phyloP scores from a whole-genome alignment of 805 yeast genomes.

The Scheffersomyces amazonensis region DNA sequence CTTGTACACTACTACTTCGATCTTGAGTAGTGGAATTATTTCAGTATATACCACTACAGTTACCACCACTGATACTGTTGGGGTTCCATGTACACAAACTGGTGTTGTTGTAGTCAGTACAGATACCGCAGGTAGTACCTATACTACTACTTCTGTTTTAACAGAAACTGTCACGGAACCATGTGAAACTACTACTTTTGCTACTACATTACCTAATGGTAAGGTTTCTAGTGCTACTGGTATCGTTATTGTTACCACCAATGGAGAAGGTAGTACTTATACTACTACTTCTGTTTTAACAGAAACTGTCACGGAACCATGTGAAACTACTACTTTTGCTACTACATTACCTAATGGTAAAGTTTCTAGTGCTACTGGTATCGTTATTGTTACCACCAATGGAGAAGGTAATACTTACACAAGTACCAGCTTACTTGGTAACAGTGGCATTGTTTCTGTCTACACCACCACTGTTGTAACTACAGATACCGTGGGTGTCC shows the following conservation, averaged over 20 bases:
- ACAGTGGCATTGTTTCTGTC: neutral
- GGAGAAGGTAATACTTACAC: neutral
- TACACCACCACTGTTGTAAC: slow-evolving; percentile 8
- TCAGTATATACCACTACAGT: neutral
- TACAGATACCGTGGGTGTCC: slow-evolving; percentile 7
- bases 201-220: neutral
- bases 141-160: neutral
- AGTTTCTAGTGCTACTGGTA: neutral
- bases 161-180: neutral
- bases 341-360: neutral
- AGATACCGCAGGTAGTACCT: neutral
- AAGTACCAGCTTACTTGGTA: no score
- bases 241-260: neutral
- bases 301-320: slow-evolving; percentile 1
- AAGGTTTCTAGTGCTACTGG: neutral
- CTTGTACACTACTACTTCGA: neutral
- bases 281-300: neutral
- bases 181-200: neutral
- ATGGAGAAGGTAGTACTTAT: neutral
- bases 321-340: slow-evolving; percentile 15
- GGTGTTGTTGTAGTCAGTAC: neutral
- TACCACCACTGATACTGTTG: neutral
- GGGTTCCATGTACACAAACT: neutral
- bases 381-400: neutral
- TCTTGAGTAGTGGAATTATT: neutral